Percentiles rank a stretch among this genome's conserved stretches.
Evolutionary conservation across 129 eudicot species (phyloP).

Genomic region (Calendula officinalis): DNA sequence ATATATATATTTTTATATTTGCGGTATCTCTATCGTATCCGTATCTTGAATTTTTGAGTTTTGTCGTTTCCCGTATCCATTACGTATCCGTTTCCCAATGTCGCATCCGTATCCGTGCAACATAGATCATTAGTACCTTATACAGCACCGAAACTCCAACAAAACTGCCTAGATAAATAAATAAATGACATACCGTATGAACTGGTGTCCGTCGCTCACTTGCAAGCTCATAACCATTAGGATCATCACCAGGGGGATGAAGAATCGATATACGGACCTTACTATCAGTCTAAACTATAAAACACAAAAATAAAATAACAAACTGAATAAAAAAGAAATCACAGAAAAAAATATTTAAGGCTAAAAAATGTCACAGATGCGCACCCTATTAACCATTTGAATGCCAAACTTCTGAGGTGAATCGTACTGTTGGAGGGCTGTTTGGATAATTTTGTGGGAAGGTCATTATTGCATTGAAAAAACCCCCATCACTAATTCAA

Average conservation of each 20-base stretch:
- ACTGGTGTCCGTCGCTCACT: conserved; percentile 99
- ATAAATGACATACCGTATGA: conserved; percentile 70
- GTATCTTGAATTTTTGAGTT: too few relatives aligned
- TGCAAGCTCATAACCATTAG: conserved; percentile 96
- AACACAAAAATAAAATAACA: conserved; percentile 6
- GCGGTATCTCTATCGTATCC: too few relatives aligned
- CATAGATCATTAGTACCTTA: too few relatives aligned
- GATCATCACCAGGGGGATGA: conserved; percentile 99
- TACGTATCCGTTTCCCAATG: too few relatives aligned
- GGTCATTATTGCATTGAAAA: conserved; percentile 91
- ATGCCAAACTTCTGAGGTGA: conserved; percentile 97
- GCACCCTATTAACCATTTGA: conserved; percentile 72
- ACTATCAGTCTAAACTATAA: conserved; percentile 82
- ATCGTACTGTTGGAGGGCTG: conserved; percentile 89
- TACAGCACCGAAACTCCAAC: too few relatives aligned
- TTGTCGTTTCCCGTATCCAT: too few relatives aligned
- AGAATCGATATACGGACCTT: conserved; percentile 97
- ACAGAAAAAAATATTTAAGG: neutral
- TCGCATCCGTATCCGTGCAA: too few relatives aligned
- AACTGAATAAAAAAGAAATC: neutral
- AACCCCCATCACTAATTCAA: conserved; percentile 92
- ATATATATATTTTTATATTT: too few relatives aligned
- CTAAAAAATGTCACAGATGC: neutral
- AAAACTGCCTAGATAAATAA: too few relatives aligned
- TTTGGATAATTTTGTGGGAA: conserved; percentile 89